A percentile compares a stretch with the other conserved stretches of the same genome.
Conservation (phyloP, 148 eudicot genomes). For the Amaranthus cruentus region DNA sequence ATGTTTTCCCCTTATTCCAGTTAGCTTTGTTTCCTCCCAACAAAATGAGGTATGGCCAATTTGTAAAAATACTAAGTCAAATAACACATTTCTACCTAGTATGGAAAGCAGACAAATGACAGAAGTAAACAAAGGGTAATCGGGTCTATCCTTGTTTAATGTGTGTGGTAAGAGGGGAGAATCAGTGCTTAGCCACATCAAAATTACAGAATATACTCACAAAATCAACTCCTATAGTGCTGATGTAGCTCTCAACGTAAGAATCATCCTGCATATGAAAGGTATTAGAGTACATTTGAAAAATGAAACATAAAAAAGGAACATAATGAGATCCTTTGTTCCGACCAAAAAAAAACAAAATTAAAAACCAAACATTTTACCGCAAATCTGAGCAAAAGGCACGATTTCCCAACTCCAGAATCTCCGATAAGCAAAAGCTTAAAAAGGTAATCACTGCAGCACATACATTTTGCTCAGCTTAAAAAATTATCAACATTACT, state of each 20-base stretch:
- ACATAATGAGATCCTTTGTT: background rate
- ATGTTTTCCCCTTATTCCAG: background rate
- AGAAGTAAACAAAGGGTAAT: background rate
- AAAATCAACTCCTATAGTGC: conserved; percentile 48
- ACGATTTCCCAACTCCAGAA: conserved; percentile 50
- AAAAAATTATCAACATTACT: background rate
- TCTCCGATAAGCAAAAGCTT: conserved; percentile 48
- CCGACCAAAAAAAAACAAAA: background rate
- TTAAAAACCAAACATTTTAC: conserved; percentile 12
- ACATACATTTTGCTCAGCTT: background rate
- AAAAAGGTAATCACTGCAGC: conserved; percentile 45
- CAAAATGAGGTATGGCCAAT: too few species aligned
- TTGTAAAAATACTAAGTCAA: too few species aligned
- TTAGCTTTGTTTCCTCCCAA: too few species aligned
- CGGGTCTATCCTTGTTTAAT: background rate
- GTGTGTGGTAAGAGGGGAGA: background rate
- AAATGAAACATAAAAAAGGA: background rate
- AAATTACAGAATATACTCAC: conserved; percentile 24
- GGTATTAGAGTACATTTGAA: background rate
- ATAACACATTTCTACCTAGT: too few species aligned
- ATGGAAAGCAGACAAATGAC: too few species aligned
- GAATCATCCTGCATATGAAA: conserved; percentile 38
- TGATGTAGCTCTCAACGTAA: conserved; percentile 44
- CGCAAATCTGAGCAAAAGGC: conserved; percentile 48
- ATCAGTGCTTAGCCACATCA: background rate